These are phyloP conservation scores for Vigna unguiculata DNA, from an alignment of 306 rosid species.

Conservation along the genomic window DNA sequence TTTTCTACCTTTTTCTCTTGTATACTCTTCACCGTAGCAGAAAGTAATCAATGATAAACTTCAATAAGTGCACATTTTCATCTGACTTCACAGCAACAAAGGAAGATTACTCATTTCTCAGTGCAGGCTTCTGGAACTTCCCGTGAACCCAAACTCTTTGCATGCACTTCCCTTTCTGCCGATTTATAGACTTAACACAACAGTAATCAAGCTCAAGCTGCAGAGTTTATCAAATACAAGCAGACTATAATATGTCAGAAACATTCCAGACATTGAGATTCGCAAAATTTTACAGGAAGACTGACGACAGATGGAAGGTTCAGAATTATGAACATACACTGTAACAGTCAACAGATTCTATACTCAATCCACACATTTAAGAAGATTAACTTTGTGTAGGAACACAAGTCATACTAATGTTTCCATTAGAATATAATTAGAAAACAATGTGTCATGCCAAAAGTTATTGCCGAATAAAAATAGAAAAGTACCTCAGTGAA, in stretches of 20 bases:
- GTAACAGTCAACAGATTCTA: slow-evolving; percentile 7
- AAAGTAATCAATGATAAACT: slow-evolving; percentile 12
- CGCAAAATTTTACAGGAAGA: slow-evolving; percentile 22
- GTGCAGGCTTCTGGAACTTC: slow-evolving; percentile 82
- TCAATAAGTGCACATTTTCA: slow-evolving; percentile 1
- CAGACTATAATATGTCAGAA: slow-evolving; percentile 24
- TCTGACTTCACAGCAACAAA: slow-evolving; percentile 14
- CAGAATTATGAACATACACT: slow-evolving; percentile 21
- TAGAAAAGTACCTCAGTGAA: slow-evolving; percentile 72
- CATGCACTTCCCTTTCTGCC: slow-evolving; percentile 81
- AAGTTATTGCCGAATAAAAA: slow-evolving; percentile 32
- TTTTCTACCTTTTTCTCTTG: neutral
- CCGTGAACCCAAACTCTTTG: slow-evolving; percentile 97
- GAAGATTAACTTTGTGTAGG: slow-evolving; percentile 27
- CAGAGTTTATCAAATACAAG: slow-evolving; percentile 37
- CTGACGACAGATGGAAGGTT: slow-evolving; percentile 26
- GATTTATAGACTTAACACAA: slow-evolving; percentile 83
- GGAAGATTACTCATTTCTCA: slow-evolving; percentile 30
- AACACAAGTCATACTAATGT: slow-evolving; percentile 20
- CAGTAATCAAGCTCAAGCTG: slow-evolving; percentile 95
- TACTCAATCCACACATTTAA: slow-evolving; percentile 23
- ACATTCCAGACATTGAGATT: slow-evolving; percentile 33
- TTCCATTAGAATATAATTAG: slow-evolving; percentile 15
- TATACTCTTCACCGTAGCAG: neutral
- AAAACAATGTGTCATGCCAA: slow-evolving; percentile 14